Conservation (phyloP, 805 yeast species). For the Sugiyamaella qingdaonensis region DNA sequence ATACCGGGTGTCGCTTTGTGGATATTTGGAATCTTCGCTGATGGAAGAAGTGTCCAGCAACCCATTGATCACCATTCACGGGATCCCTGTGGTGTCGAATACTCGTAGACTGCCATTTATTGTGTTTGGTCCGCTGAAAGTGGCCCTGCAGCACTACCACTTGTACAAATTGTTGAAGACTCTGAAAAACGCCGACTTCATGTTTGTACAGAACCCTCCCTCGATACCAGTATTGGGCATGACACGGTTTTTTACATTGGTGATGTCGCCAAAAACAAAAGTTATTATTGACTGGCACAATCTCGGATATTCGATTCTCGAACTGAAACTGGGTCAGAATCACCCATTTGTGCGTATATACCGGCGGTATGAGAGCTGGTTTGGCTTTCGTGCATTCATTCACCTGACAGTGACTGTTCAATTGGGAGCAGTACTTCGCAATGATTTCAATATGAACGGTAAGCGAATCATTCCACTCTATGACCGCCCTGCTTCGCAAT, state of each 20-base stretch:
- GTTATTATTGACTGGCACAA: constrained; percentile 95
- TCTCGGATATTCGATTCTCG: constrained; percentile 77
- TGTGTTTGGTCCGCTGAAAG: constrained; percentile 56
- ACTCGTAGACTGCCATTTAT: constrained; percentile 45
- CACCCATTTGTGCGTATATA: constrained; percentile 64
- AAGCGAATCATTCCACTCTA: constrained; percentile 61
- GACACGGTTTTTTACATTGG: constrained; percentile 48
- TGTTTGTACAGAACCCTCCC: constrained; percentile 85
- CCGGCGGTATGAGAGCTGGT: constrained; percentile 55
- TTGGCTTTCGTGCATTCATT: constrained; percentile 62
- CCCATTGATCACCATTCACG: constrained; percentile 28
- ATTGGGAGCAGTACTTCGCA: constrained; percentile 58
- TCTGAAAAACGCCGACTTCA: constrained; percentile 58
- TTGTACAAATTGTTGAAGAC: constrained; percentile 47
- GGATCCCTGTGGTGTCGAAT: constrained; percentile 27
- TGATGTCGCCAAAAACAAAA: constrained; percentile 50
- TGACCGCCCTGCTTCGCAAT: constrained; percentile 72
- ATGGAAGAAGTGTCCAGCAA: constrained; percentile 18
- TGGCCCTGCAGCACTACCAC: constrained; percentile 48
- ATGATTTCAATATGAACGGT: constrained; percentile 50
- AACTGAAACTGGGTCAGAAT: constrained; percentile 50
- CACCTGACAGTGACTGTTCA: constrained; percentile 77
- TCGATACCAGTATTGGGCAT: constrained; percentile 75
- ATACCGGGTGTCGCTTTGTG: constrained; percentile 76
- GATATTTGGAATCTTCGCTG: constrained; percentile 46